phyloP scores from a whole-genome alignment of 2,329 filamentous ascomycete species.

The Blastomyces silverae region DNA sequence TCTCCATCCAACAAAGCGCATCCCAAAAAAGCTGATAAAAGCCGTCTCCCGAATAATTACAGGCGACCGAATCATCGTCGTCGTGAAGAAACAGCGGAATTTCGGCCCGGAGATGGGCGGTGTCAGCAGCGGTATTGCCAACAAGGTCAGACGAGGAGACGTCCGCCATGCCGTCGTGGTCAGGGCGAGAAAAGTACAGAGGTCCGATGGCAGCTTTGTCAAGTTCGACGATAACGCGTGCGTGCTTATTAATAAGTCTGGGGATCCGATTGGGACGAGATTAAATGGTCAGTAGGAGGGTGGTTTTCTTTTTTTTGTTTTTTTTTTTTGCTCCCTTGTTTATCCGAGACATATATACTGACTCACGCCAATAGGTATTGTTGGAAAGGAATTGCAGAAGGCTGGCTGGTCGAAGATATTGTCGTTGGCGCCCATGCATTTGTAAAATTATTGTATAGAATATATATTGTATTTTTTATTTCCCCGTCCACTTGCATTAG shows the following conservation, averaged over 20 bases:
- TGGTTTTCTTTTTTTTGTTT: neutral
- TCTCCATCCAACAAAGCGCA: neutral
- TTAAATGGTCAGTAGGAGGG: slow-evolving; percentile 57
- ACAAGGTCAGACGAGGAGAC: slow-evolving; percentile 94
- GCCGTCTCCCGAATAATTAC: slow-evolving; percentile 7
- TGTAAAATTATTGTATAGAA: slow-evolving; percentile 43
- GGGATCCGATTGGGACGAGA: slow-evolving; percentile 87
- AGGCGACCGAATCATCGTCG: slow-evolving; percentile 96
- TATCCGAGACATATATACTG: neutral
- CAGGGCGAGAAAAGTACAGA: slow-evolving; percentile 77
- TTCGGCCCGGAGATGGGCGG: slow-evolving; percentile 65
- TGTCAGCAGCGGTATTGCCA: slow-evolving; percentile 66
- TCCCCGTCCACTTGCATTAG: neutral
- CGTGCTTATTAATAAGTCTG: slow-evolving; percentile 92
- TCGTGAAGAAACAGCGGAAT: slow-evolving; percentile 90
- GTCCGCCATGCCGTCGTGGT: slow-evolving; percentile 95
- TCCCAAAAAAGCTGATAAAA: neutral
- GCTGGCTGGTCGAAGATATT: slow-evolving; percentile 99
- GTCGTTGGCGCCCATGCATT: slow-evolving; percentile 80
- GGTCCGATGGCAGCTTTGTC: slow-evolving; percentile 81
- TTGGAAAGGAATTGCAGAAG: slow-evolving; percentile 79
- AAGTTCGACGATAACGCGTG: slow-evolving; percentile 98
- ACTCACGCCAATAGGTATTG: slow-evolving; percentile 54
- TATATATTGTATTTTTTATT: slow-evolving; percentile 12
- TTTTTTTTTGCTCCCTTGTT: neutral